phyloP scores from a whole-genome alignment of 2,329 filamentous ascomycete genomes.

The Coniosporium tulheliwenetii region DNA sequence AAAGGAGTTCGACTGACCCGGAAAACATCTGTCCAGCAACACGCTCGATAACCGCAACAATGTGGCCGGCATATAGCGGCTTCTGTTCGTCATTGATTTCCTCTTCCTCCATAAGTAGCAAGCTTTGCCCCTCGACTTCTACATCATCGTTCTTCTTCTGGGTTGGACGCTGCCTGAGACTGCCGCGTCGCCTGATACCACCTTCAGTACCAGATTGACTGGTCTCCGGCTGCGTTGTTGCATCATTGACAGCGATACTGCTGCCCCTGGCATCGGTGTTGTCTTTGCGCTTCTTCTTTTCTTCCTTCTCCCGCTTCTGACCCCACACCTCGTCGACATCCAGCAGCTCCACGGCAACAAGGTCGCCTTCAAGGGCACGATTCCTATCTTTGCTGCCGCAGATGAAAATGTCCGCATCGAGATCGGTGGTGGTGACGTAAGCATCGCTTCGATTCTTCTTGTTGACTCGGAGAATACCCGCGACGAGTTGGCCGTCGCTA shows the following conservation, averaged over 20 bases:
- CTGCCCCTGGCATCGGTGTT: slow-evolving; percentile 82
- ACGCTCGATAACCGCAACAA: slow-evolving; percentile 93
- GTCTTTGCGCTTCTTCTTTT: slow-evolving; percentile 99
- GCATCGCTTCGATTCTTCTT: slow-evolving; percentile 99
- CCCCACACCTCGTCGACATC: slow-evolving; percentile 98
- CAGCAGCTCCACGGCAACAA: slow-evolving; percentile 88
- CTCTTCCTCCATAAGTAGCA: slow-evolving; percentile 93
- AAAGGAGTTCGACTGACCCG: slow-evolving; percentile 21
- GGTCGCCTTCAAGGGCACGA: slow-evolving; percentile 85
- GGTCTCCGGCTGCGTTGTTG: slow-evolving; percentile 38
- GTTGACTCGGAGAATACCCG: slow-evolving; percentile 93
- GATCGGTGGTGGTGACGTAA: slow-evolving; percentile 85
- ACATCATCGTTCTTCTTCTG: slow-evolving; percentile 99
- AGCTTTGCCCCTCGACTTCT: slow-evolving; percentile 92
- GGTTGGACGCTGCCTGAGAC: slow-evolving; percentile 86
- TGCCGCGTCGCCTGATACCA: slow-evolving; percentile 80
- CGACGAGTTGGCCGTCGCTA: slow-evolving; percentile 83
- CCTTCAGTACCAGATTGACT: slow-evolving; percentile 50
- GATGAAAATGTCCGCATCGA: slow-evolving; percentile 98
- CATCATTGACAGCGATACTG: slow-evolving; percentile 48
- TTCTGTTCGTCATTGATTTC: slow-evolving; percentile 98
- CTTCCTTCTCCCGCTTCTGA: slow-evolving; percentile 97
- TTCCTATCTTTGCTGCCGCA: slow-evolving; percentile 98
- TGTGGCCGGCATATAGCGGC: slow-evolving; percentile 89
- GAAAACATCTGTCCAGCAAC: slow-evolving; percentile 99